phyloP scores from a whole-genome alignment of 2,329 filamentous ascomycete species.

The Cercospora berteroae region DNA sequence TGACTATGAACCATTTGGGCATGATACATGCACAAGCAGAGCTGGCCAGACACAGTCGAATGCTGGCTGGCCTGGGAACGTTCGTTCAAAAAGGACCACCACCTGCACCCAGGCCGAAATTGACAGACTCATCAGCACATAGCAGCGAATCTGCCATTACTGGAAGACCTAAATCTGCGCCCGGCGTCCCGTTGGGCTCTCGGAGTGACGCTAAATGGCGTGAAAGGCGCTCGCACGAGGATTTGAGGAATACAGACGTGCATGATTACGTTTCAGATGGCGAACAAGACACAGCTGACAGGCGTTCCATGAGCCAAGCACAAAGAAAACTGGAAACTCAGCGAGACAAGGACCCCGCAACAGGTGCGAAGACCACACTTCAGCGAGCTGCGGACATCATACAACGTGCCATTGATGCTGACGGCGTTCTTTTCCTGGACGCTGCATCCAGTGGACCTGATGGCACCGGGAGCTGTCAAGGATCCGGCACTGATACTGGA shows the following conservation, averaged over 20 bases:
- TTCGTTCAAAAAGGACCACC: slow-evolving; percentile 36
- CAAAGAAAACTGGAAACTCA: slow-evolving; percentile 1
- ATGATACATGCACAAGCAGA: slow-evolving; percentile 53
- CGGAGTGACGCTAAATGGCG: neutral
- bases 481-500: slow-evolving; percentile 6
- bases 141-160: neutral
- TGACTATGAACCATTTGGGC: slow-evolving; percentile 62
- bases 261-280: slow-evolving; percentile 11
- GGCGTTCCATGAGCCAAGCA: neutral
- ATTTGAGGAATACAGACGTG: slow-evolving; percentile 4
- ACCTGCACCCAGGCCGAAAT: slow-evolving; percentile 1
- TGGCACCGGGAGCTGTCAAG: slow-evolving; percentile 6
- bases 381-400: slow-evolving; percentile 33
- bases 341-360: slow-evolving; percentile 5
- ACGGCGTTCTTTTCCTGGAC: slow-evolving; percentile 48
- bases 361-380: slow-evolving; percentile 37
- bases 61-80: slow-evolving; percentile 54
- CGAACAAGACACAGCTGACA: neutral
- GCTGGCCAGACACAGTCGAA: slow-evolving; percentile 53
- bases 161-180: neutral
- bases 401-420: slow-evolving; percentile 46
- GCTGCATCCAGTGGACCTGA: slow-evolving; percentile 17
- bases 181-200: neutral
- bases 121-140: neutral
- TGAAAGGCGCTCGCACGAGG: neutral